A percentile compares a stretch with the other conserved stretches of the same genome.
These are phyloP conservation scores for Sodiomyces alkalinus DNA, from an alignment of 2,329 filamentous ascomycete species.

Conservation along the genomic window DNA sequence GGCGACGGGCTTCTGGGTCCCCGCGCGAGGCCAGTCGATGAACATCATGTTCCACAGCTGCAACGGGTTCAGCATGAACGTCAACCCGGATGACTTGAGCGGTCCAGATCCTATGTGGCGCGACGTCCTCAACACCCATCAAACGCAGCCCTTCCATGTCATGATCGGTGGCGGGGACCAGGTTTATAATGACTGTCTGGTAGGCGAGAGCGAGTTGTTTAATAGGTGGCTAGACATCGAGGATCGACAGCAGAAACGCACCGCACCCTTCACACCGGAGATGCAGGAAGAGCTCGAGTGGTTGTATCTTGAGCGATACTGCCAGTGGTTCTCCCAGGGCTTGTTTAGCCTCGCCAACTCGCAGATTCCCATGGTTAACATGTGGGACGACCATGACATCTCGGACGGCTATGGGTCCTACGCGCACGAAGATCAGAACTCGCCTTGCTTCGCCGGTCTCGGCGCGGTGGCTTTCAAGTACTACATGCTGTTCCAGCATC, in stretches of 20 bases:
- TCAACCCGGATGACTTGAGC: slow-evolving; percentile 65
- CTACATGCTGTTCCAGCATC: slow-evolving; percentile 97
- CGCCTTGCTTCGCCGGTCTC: slow-evolving; percentile 76
- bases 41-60: slow-evolving; percentile 98
- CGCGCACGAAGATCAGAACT: slow-evolving; percentile 78
- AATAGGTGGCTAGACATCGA: slow-evolving; percentile 71
- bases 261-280: slow-evolving; percentile 58
- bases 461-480: slow-evolving; percentile 95
- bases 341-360: slow-evolving; percentile 83
- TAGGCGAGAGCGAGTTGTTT: slow-evolving; percentile 61
- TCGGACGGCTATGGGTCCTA: slow-evolving; percentile 92
- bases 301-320: slow-evolving; percentile 81
- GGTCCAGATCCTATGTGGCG: slow-evolving; percentile 95
- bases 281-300: slow-evolving; percentile 80
- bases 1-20: slow-evolving; percentile 86
- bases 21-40: slow-evolving; percentile 71
- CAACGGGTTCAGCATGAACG: slow-evolving; percentile 80
- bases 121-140: slow-evolving; percentile 85
- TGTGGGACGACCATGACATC: slow-evolving; percentile 91
- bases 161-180: slow-evolving; percentile 98
- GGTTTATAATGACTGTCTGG: slow-evolving; percentile 83
- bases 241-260: slow-evolving; percentile 66
- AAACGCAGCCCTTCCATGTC: slow-evolving; percentile 85
- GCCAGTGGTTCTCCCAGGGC: slow-evolving; percentile 92
- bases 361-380: slow-evolving; percentile 97